Percentiles rank a stretch among this genome's conserved stretches.
phyloP scores from a whole-genome alignment of 495 filamentous ascomycete species.

The Pyrenula massariospora region DNA sequence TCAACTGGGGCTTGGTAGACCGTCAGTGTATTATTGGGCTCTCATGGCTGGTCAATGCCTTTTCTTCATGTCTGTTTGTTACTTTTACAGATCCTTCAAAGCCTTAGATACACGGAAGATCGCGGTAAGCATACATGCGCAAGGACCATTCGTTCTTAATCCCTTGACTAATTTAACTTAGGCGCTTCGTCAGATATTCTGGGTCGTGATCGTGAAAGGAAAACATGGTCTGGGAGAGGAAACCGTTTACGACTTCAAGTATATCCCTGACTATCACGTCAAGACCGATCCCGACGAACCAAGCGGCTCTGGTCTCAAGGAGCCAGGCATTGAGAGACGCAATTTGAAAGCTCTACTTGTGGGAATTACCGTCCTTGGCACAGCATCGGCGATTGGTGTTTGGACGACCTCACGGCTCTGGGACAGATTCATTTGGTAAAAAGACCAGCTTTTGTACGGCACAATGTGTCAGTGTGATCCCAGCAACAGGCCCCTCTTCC shows the following conservation, averaged over 20 bases:
- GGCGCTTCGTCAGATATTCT: slow-evolving; percentile 40
- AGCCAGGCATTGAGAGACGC: not conserved
- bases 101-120: slow-evolving; percentile 49
- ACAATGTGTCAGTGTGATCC: no score
- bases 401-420: not conserved
- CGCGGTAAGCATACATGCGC: slow-evolving; percentile 18
- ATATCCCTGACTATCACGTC: slow-evolving; percentile 36
- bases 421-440: not conserved
- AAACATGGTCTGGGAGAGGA: slow-evolving; percentile 45
- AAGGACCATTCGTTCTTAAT: not conserved
- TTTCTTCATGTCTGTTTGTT: slow-evolving; percentile 45
- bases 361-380: not conserved
- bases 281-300: not conserved
- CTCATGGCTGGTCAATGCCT: slow-evolving; percentile 59
- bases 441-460: not conserved
- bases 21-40: slow-evolving; percentile 42
- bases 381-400: not conserved
- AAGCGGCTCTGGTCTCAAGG: not conserved
- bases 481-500: no score
- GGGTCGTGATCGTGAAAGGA: slow-evolving; percentile 39
- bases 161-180: slow-evolving; percentile 6
- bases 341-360: not conserved
- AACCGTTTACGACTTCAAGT: slow-evolving; percentile 52
- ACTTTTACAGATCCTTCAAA: slow-evolving; percentile 40
- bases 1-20: slow-evolving; percentile 43